Conservation (phyloP, 2,329 filamentous ascomycete genomes). For the Trichoderma brevicompactum region DNA sequence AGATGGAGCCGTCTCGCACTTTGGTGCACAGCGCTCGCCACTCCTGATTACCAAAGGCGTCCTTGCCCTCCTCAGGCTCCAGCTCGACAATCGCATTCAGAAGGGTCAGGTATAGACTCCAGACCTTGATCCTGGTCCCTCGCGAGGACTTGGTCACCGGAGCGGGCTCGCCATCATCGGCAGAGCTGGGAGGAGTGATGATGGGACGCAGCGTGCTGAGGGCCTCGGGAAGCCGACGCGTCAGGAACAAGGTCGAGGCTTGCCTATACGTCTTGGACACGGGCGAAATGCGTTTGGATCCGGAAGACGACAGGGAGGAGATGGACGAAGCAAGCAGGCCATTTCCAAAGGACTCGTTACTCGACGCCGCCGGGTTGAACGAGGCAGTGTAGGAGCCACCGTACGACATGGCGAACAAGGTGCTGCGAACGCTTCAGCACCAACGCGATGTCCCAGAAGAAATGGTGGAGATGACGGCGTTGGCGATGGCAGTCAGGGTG, state of each 20-base stretch:
- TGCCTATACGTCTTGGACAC: slow-evolving; percentile 94
- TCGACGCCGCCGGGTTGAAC: slow-evolving; percentile 50
- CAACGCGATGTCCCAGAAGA: slow-evolving; percentile 5
- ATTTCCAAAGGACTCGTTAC: slow-evolving; percentile 53
- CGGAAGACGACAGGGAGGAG: slow-evolving; percentile 66
- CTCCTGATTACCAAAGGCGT: slow-evolving; percentile 80
- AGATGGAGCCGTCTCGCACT: slow-evolving; percentile 87
- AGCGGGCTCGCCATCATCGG: slow-evolving; percentile 61
- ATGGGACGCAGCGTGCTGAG: slow-evolving; percentile 83
- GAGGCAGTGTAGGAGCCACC: slow-evolving; percentile 50
- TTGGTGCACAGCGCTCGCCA: slow-evolving; percentile 83
- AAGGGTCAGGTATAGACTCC: slow-evolving; percentile 94
- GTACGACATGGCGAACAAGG: slow-evolving; percentile 47
- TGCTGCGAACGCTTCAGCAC: not conserved
- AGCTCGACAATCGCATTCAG: slow-evolving; percentile 90
- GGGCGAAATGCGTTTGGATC: slow-evolving; percentile 67
- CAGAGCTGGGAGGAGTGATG: slow-evolving; percentile 64
- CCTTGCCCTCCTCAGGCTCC: slow-evolving; percentile 86
- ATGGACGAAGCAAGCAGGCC: slow-evolving; percentile 66
- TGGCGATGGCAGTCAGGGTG: slow-evolving; percentile 4
- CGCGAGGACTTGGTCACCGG: slow-evolving; percentile 80
- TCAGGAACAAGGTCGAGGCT: slow-evolving; percentile 91
- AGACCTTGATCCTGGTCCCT: slow-evolving; percentile 88
- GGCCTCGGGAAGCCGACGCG: slow-evolving; percentile 88
- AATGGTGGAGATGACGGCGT: not conserved